Evolutionary conservation across 306 rosid genomes (phyloP), one percentile per base, ranked within the genome.

Genomic region (Cyamopsis tetragonoloba): DNA sequence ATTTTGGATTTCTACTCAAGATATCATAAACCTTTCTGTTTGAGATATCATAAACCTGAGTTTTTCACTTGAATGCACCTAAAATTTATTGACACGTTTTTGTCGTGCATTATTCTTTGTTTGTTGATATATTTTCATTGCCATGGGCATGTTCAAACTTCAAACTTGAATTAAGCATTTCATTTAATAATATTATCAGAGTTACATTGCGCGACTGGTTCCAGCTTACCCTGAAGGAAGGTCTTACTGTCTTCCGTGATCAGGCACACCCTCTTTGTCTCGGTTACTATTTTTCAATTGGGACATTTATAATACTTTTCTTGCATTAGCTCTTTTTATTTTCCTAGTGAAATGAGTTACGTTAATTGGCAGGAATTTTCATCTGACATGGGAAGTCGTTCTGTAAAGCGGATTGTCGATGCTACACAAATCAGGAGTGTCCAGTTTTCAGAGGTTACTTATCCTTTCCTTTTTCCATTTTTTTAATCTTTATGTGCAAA

Each of bases 181-280:
- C 46, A 41, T 67, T 62, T 67, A 42, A 51, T 57, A 53, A 66
- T 77, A 43, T 69, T 77, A 77, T 75, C 84, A 93, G 99, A 81
- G 99, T 95, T 72, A 95, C 99, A 28, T 95, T 97, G 28, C 99
- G 99, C 3, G 99, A 95, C 73, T 95, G 99, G 99, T 95, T 95
- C 89, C 99, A 95, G 87, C 95, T 95, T 38, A 95, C 97, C 78
- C 80, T 90, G 64, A 95, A 95, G 91, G 99, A 95, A 79, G 99
- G 99, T 72, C 89, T 95, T 48, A 95, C 99, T 11, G 97, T 95
- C 63, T 95, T 95, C 50, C 96, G 99, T 50, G 99, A 95, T 78
- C 99, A 95, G 92, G 99, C 75, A 75, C 50, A 14, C 22, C 64
- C 50, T 68, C 64, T 34, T 24, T 57, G 11, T 67, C 53, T 24